Base-by-base conservation (phyloP, 1,284 basidiomycete genomes). In the Exobasidium cylindrosporum region DNA sequence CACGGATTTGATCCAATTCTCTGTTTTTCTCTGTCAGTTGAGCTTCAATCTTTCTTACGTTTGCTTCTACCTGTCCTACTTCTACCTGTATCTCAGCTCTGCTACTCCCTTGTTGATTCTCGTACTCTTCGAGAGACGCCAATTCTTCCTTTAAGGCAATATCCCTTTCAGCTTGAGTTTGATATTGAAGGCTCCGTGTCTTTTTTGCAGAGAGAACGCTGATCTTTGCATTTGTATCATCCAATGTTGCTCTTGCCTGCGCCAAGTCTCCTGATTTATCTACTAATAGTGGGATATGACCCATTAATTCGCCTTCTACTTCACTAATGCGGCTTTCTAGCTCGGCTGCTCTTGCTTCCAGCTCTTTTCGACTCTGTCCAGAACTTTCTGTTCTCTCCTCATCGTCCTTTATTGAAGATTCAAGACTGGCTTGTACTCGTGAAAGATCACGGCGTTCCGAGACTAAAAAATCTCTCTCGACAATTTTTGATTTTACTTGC, bases 341-440 rank as follows among this genome's bases (percentile, higher is more conserved):
- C 17, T 82, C 75, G 5, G 82, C 81, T 11, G 96, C 83, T 74
- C 96, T 91, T 13, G 81, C 77, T 64, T 88, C 84, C 4, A 91
- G 83, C 24, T 77, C 72, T 13, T 75, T 69, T 13, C 74, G 73
- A 24, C 81, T 77, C 28, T 85, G 85, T 50, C 14, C 65, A 17
- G 66, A 69, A 35, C 61, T 60, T 43, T 73, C 70, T 11, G 62
- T 63, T 7, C 60, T 66, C 4, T 86, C 84, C 31, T 85, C 85
- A 30, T 94, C 85, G 77, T 97, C 95, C 6, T 85, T 84, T 49
- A 97, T 86, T n/a, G 87, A 83, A 70, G 91, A 68, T 50, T 79
- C 72, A 91, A 76, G 91, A 86, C 46, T 96, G 82, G 79, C 95
- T 88, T 5, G 92, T 90, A 76, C 72, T 30, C 71, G 68, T 28